phyloP scores from a whole-genome alignment of 1,284 basidiomycete genomes.

The Ustilago cynodontis region DNA sequence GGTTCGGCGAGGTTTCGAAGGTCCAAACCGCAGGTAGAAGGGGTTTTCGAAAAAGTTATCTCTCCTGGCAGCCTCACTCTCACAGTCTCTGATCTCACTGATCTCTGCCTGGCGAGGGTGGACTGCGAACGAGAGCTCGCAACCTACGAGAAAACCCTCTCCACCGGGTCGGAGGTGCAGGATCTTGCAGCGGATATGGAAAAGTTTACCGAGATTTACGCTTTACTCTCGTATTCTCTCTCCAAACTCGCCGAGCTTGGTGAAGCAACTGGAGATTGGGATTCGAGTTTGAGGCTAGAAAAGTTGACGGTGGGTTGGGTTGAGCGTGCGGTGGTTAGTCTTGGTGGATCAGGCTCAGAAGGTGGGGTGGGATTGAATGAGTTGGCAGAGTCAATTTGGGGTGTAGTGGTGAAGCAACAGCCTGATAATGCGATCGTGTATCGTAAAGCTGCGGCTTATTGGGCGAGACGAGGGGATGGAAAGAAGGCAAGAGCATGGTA shows the following conservation, averaged over 20 bases:
- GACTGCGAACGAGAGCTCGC: slow-evolving; percentile 63
- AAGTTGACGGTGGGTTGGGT: slow-evolving; percentile 59
- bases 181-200: slow-evolving; percentile 54
- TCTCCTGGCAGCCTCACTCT: slow-evolving; percentile 30
- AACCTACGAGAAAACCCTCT: slow-evolving; percentile 33
- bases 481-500: slow-evolving; percentile 55
- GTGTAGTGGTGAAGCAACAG: slow-evolving; percentile 51
- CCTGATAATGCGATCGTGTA: slow-evolving; percentile 49
- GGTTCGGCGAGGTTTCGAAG: slow-evolving; percentile 45
- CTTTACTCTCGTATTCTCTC: slow-evolving; percentile 51
- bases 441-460: slow-evolving; percentile 55
- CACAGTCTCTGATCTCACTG: slow-evolving; percentile 40
- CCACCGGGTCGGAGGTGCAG: slow-evolving; percentile 20
- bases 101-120: slow-evolving; percentile 59
- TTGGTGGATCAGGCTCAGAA: slow-evolving; percentile 48
- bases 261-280: slow-evolving; percentile 19
- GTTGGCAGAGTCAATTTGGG: slow-evolving; percentile 62
- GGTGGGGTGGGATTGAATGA: slow-evolving; percentile 50
- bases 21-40: slow-evolving; percentile 54
- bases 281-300: slow-evolving; percentile 42
- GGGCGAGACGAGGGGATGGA: slow-evolving; percentile 45
- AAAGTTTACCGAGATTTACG: slow-evolving; percentile 63
- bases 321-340: slow-evolving; percentile 45
- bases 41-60: slow-evolving; percentile 44
- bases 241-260: slow-evolving; percentile 29